These are phyloP conservation scores for Xylariaceae sp. DNA, from an alignment of 2,329 filamentous ascomycete species.

Conservation along the genomic window DNA sequence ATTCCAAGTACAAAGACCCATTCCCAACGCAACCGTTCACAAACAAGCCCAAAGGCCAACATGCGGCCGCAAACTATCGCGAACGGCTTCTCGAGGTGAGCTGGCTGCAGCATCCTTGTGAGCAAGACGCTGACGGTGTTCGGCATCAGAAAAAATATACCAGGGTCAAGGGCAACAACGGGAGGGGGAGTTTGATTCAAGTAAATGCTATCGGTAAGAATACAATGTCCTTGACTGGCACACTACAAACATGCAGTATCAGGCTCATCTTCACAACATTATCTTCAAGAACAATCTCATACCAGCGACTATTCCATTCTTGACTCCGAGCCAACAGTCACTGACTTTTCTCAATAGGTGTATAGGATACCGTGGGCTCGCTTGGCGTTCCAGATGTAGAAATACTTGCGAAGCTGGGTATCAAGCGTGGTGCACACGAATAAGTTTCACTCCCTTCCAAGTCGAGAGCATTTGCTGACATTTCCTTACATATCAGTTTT, in stretches of 20 bases:
- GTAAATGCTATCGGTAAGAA: slow-evolving; percentile 42
- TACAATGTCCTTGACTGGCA: neutral
- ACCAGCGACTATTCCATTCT: too few species aligned
- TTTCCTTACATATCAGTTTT: slow-evolving; percentile 46
- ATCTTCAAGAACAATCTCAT: too few species aligned
- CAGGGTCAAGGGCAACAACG: slow-evolving; percentile 39
- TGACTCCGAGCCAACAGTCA: too few species aligned
- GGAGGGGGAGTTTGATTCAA: slow-evolving; percentile 42
- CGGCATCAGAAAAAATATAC: slow-evolving; percentile 33
- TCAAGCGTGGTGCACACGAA: slow-evolving; percentile 44
- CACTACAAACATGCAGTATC: slow-evolving; percentile 7
- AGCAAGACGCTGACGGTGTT: slow-evolving; percentile 5
- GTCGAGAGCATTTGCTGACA: slow-evolving; percentile 29
- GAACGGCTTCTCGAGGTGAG: slow-evolving; percentile 41
- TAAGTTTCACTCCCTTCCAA: slow-evolving; percentile 34
- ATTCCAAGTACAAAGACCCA: slow-evolving; percentile 43
- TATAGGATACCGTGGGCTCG: slow-evolving; percentile 51
- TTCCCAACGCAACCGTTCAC: slow-evolving; percentile 47
- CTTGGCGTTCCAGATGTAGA: slow-evolving; percentile 36
- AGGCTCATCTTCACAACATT: too few species aligned
- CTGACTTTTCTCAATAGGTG: slow-evolving; percentile 31
- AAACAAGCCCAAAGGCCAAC: slow-evolving; percentile 46
- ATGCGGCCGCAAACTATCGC: slow-evolving; percentile 43
- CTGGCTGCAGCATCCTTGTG: neutral
- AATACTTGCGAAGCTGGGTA: slow-evolving; percentile 43